Base-by-base conservation (phyloP, 2,329 filamentous ascomycete genomes). In the Lecanicillium sp. region DNA sequence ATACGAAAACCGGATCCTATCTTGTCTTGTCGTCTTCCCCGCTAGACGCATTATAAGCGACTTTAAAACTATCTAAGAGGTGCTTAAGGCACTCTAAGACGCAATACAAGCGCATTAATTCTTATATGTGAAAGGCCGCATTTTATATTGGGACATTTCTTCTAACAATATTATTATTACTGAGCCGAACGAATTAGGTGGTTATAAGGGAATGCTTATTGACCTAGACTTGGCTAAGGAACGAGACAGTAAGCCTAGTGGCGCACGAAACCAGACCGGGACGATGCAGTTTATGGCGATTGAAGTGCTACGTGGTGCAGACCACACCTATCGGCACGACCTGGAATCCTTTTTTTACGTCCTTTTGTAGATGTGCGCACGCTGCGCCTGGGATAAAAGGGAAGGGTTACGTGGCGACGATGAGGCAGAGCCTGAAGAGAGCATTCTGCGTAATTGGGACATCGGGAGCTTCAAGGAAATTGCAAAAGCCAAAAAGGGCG, bases 131-230 rank as follows among this genome's bases (percentile, higher is more conserved):
- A 39, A 56, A 5, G 52, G 54, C 9, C 49, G 52, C 5, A 59
- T 65, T 37, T 52, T 65, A 8, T 54, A 65, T 41, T 47, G 47
- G 18, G 56, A 65, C 29, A 55, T 66, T 12, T 65, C 56, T 0
- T 44, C 53, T 3, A 51, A 55, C 12, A 65, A 62, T 33, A 57
- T 66, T 15, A 61, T 65, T 18, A 58, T 66, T n/a, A 49, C 51
- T 3, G 36, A 49, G 4, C 29, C 22, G 7, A 4, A 40, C 12
- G 34, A 37, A 14, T 29, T 44, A 27, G 42, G 41, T 27, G 50
- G 46, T 17, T 42, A 46, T 5, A 49, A 46, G 4, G 61, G 61
- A 6, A 18, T 49, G 2, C 44, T 53, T 0, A 49, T 53, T 1
- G 49, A 51, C 5, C 41, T 53, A 7, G 47, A 48, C 19, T n/a